Conservation (phyloP, 129 eudicot species). For the Saussurea involucrata region DNA sequence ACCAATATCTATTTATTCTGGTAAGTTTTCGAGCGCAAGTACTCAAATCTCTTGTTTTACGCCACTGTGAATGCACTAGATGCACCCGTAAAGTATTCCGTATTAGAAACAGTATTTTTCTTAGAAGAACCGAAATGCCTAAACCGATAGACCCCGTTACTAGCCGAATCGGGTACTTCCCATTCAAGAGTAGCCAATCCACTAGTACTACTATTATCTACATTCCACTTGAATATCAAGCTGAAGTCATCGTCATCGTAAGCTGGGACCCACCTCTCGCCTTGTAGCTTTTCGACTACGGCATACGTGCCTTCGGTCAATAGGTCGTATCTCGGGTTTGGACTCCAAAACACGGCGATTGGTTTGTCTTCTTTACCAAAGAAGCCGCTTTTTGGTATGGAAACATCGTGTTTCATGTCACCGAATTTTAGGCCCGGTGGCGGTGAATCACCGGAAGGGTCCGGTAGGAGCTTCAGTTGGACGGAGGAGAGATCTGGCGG, state of each 20-base stretch:
- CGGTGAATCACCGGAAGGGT: constrained; percentile 53
- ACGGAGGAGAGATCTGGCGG: constrained; percentile 63
- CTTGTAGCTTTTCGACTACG: constrained; percentile 59
- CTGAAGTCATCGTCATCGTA: constrained; percentile 64
- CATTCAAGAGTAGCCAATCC: constrained; percentile 62
- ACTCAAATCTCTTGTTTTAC: constrained; percentile 7
- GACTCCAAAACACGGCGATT: constrained; percentile 55
- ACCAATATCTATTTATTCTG: not conserved
- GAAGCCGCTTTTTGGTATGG: constrained; percentile 31
- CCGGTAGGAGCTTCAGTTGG: constrained; percentile 38
- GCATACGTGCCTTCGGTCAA: constrained; percentile 66
- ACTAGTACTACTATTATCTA: constrained; percentile 18
- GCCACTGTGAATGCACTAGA: constrained; percentile 54
- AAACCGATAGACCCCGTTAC: constrained; percentile 51
- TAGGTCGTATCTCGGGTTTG: constrained; percentile 60
- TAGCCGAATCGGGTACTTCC: constrained; percentile 51
- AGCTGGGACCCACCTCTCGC: constrained; percentile 41
- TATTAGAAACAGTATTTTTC: constrained; percentile 29
- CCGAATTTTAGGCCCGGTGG: constrained; percentile 63
- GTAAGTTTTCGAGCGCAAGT: not conserved
- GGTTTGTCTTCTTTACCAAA: constrained; percentile 41
- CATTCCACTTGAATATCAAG: constrained; percentile 43
- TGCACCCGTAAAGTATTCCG: constrained; percentile 48
- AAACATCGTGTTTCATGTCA: constrained; percentile 46
- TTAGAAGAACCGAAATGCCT: constrained; percentile 65